A percentile compares a stretch with the other conserved stretches of the same genome.
These are phyloP conservation scores for Ustilago tritici DNA, from an alignment of 1,284 basidiomycete species.

Conservation along the genomic window DNA sequence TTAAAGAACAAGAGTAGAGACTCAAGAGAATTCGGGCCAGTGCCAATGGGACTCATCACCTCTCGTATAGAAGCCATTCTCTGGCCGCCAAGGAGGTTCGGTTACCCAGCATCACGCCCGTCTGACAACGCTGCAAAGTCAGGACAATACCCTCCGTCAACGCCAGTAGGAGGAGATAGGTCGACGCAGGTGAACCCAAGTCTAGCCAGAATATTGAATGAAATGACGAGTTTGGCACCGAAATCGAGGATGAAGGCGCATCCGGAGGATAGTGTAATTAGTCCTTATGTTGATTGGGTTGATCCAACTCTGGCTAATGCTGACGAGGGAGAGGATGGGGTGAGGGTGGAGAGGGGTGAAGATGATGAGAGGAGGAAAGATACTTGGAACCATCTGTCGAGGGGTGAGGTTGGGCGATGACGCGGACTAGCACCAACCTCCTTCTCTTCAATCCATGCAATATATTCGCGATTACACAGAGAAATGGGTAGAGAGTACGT, in stretches of 20 bases:
- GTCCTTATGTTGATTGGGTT: conserved; percentile 43
- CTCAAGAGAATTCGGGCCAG: conserved; percentile 73
- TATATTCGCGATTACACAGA: neutral
- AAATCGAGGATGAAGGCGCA: conserved; percentile 28
- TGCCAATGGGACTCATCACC: conserved; percentile 72
- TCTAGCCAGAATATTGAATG: conserved; percentile 40
- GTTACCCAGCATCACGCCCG: conserved; percentile 40
- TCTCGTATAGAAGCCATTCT: conserved; percentile 70
- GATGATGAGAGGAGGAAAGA: conserved; percentile 13
- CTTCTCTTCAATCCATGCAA: neutral
- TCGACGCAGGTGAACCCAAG: conserved; percentile 47
- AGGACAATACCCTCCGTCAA: conserved; percentile 25
- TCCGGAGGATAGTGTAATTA: conserved; percentile 46
- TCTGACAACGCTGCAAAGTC: neutral
- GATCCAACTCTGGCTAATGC: conserved; percentile 8
- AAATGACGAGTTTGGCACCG: conserved; percentile 27
- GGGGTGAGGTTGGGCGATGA: conserved; percentile 52
- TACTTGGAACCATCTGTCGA: conserved; percentile 42
- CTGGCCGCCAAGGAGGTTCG: conserved; percentile 70
- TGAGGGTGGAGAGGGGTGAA: neutral
- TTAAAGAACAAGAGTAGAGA: conserved; percentile 64
- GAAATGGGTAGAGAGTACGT: neutral
- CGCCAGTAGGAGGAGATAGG: conserved; percentile 10
- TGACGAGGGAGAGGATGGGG: neutral
- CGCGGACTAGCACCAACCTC: conserved; percentile 21